Conservation (phyloP, 2,329 filamentous ascomycete genomes). For the Eurotiales sp. region DNA sequence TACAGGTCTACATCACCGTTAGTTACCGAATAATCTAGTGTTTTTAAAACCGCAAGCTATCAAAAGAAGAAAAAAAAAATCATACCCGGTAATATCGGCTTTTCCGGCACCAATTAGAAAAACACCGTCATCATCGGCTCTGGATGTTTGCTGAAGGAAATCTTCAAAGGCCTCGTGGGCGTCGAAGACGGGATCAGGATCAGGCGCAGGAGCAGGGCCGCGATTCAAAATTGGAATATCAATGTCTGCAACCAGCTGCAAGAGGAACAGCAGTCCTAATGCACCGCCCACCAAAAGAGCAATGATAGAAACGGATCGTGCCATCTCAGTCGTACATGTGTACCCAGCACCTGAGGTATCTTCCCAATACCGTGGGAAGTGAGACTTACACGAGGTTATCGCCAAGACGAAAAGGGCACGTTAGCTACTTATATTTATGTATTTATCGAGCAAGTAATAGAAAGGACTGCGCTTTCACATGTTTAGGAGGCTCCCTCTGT, state of each 20-base stretch:
- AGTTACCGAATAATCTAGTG: not conserved
- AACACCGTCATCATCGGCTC: conserved; percentile 33
- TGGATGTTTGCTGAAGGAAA: conserved; percentile 2
- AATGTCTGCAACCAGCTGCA: conserved; percentile 29
- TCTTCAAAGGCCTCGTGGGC: not conserved
- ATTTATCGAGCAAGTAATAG: not conserved
- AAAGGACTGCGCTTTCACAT: not conserved
- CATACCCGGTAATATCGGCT: conserved; percentile 67
- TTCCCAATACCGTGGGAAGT: no score
- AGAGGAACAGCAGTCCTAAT: conserved; percentile 26
- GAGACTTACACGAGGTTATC: no score
- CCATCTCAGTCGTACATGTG: conserved; percentile 22
- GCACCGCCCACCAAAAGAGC: conserved; percentile 24
- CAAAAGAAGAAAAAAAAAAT: not conserved
- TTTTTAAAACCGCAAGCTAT: no score
- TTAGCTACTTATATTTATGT: not conserved
- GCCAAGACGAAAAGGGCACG: no score
- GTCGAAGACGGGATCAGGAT: not conserved
- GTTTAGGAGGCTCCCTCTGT: not conserved
- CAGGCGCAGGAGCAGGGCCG: not conserved
- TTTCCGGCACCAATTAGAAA: conserved; percentile 68
- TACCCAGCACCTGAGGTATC: no score
- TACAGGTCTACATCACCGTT: conserved; percentile 57
- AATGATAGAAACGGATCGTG: conserved; percentile 24
- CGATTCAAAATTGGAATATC: conserved; percentile 13